phyloP scores from a whole-genome alignment of 805 yeast genomes.

The Cyberlindnera amylophila region DNA sequence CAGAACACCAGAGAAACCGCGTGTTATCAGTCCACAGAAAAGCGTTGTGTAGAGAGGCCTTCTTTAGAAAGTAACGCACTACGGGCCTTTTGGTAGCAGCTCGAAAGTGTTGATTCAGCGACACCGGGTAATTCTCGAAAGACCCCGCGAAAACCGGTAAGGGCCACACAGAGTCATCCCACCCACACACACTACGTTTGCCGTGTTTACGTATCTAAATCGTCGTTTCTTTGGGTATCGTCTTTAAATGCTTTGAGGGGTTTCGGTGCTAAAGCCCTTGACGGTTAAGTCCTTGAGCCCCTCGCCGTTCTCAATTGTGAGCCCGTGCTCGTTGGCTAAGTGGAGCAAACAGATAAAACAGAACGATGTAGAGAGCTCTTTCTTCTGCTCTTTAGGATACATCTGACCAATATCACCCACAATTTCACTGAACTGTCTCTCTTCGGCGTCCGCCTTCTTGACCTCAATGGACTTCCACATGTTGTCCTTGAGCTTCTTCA shows the following conservation, averaged over 20 bases:
- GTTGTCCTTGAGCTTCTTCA: constrained; percentile 55
- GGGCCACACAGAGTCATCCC: no score
- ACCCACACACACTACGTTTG: no score
- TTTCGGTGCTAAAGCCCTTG: constrained; percentile 2
- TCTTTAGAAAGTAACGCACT: no score
- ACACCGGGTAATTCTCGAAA: background rate
- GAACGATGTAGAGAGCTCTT: constrained; percentile 78
- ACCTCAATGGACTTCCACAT: constrained; percentile 37
- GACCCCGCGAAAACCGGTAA: background rate
- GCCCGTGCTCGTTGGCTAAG: constrained; percentile 82
- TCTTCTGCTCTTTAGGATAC: constrained; percentile 50
- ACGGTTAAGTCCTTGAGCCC: constrained; percentile 43
- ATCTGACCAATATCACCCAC: constrained; percentile 44
- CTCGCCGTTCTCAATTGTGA: constrained; percentile 44
- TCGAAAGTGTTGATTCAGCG: no score
- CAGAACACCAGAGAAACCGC: no score
- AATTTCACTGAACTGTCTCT: constrained; percentile 46
- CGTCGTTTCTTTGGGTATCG: no score
- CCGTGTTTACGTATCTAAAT: no score
- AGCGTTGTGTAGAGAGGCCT: no score
- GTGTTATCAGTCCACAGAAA: no score
- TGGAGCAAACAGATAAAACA: constrained; percentile 82
- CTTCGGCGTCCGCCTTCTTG: constrained; percentile 76
- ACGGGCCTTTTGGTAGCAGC: no score
- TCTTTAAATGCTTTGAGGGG: no score